These are phyloP conservation scores for Monilinia polystroma DNA, from an alignment of 2,329 filamentous ascomycete species.

Conservation along the genomic window DNA sequence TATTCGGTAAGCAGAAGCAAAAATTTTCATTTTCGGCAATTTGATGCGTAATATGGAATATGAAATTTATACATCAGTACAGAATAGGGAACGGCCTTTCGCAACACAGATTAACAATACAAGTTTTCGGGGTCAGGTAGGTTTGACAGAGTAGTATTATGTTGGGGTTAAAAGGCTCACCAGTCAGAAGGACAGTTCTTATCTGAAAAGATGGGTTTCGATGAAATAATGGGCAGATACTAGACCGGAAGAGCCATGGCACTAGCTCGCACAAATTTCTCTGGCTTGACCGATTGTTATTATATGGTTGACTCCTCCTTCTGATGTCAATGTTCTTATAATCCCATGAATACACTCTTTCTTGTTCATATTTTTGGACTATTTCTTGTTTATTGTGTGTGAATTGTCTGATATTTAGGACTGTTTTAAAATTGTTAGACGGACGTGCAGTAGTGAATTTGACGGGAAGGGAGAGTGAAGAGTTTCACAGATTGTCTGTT, in stretches of 20 bases:
- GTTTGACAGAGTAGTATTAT: slow-evolving; percentile 14
- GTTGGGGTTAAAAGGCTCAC: neutral
- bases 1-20: slow-evolving; percentile 1
- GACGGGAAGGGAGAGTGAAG: neutral
- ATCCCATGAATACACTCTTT: slow-evolving; percentile 1
- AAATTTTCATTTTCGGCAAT: neutral
- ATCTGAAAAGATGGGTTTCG: neutral
- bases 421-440: neutral
- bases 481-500: slow-evolving; percentile 3
- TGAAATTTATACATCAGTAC: slow-evolving; percentile 2
- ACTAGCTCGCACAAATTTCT: slow-evolving; percentile 11
- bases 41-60: neutral
- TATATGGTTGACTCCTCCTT: slow-evolving; percentile 8
- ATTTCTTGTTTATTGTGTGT: neutral
- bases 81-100: neutral
- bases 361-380: neutral
- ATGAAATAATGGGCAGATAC: neutral
- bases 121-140: slow-evolving; percentile 1
- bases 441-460: neutral
- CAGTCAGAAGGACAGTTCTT: slow-evolving; percentile 9
- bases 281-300: neutral
- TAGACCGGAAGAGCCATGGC: neutral
- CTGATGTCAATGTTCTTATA: neutral
- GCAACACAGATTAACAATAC: neutral
- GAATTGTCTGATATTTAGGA: neutral